Base-by-base conservation (phyloP, 768 basidiomycete species). In the Cubamyces sp. region DNA sequence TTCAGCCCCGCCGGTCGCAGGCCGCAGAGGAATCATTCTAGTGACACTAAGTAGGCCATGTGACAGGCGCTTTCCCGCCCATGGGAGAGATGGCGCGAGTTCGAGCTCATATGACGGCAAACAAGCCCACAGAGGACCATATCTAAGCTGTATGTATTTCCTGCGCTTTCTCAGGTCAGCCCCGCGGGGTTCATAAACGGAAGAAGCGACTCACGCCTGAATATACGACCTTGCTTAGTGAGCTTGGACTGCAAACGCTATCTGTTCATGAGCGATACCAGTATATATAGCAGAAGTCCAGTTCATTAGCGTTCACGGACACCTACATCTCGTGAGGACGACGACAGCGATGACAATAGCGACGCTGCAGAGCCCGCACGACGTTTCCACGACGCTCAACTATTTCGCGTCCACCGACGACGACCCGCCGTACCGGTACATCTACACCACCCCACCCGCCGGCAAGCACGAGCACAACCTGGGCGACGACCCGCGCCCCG, bases 381-480 rank as follows among this genome's bases (percentile, higher is more conserved):
- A 78, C 66, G 74, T 79, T 37, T 72, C 68, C 14, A 75, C 77
- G 23, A 73, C 69, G 21, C 71, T 79, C 66, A 77, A 79, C 67
- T 79, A 79, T 55, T 69, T 71, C 63, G 48, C 55, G 0, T 69
- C 76, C 0, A 58, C 62, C 3, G 67, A 69, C 16, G 62, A 65
- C 42, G 75, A 78, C 46, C 47, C 70, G 1, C 74, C 78, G 0
- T 79, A 73, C 69, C 68, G 72, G 51, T 78, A 78, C 59, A 72
- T 74, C 70, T 57, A 61, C 49, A 53, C 53, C 63, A 41, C 62
- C 3, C 52, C 73, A 52, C 60, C 73, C 28, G 61, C 49, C 14
- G 69, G 69, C 23, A 59, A 59, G 47, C 54, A 52, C n/a, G 62
- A 66, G 58, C 54, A 65, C 48, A 79, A 79, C 61, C 30, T 78